Evolutionary conservation across 2,329 filamentous ascomycete species (phyloP).

Genomic region (Raffaelea albimanens): DNA sequence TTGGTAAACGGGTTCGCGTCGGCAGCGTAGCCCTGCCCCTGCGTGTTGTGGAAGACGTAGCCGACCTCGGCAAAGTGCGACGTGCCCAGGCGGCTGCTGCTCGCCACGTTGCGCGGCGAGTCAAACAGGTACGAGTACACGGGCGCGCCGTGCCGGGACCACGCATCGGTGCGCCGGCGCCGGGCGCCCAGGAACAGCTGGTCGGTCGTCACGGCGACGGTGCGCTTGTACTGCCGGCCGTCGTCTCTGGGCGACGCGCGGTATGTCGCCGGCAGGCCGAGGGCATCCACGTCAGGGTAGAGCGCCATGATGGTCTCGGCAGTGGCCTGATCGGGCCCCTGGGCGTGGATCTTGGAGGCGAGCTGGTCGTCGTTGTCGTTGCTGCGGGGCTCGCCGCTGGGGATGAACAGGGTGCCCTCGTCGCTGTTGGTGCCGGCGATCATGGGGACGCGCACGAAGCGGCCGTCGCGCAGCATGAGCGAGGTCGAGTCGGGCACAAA

Average conservation of each 20-base stretch:
- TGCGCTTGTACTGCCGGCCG: neutral
- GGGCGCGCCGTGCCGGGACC: neutral
- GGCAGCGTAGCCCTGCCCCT: neutral
- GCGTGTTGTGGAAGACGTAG: neutral
- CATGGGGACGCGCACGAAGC: conserved; percentile 22
- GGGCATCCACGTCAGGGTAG: neutral
- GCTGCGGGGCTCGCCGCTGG: too few species aligned
- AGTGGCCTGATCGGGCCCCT: neutral
- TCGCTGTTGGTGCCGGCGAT: conserved; percentile 2
- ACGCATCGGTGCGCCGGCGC: neutral
- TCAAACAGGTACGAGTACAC: neutral
- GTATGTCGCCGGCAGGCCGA: neutral
- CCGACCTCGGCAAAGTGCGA: neutral
- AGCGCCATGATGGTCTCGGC: neutral
- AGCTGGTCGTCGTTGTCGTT: neutral
- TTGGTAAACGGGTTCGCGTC: neutral
- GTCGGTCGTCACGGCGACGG: neutral
- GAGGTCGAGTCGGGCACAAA: conserved; percentile 21
- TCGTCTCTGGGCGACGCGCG: neutral
- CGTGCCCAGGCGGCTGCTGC: too few species aligned
- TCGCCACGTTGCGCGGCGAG: too few species aligned
- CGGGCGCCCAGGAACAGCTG: neutral
- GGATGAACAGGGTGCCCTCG: conserved; percentile 12
- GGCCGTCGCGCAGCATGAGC: neutral
- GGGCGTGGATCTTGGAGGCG: neutral